phyloP scores from a whole-genome alignment of 768 basidiomycete species.

The Russula emetica region DNA sequence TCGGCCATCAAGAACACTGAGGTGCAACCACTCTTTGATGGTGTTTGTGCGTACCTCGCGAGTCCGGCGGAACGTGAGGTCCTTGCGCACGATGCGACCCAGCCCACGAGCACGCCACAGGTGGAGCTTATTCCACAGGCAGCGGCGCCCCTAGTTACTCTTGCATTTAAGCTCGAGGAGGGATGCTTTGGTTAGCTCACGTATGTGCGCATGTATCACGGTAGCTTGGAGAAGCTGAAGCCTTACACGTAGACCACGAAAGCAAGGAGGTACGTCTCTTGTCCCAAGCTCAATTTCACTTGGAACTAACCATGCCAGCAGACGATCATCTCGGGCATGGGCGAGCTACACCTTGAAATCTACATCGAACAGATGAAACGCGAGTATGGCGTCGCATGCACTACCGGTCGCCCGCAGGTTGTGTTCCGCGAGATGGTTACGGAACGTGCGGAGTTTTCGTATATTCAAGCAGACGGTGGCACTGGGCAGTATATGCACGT shows the following conservation, averaged over 20 bases:
- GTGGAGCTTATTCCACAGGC: conserved; percentile 79
- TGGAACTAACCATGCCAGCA: too few relatives aligned
- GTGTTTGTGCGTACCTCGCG: conserved; percentile 90
- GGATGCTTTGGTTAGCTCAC: too few relatives aligned
- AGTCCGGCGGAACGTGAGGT: conserved; percentile 76
- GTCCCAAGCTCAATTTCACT: too few relatives aligned
- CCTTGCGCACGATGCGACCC: conserved; percentile 55
- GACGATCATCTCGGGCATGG: too few relatives aligned
- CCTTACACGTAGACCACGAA: too few relatives aligned
- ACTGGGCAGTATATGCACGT: conserved; percentile 96
- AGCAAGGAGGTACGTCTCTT: too few relatives aligned
- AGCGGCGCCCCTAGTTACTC: too few relatives aligned
- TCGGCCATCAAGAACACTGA: too few relatives aligned
- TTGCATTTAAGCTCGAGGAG: too few relatives aligned
- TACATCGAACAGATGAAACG: conserved; percentile 99
- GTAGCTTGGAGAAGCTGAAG: too few relatives aligned
- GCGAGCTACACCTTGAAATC: conserved; percentile 96
- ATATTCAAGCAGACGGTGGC: conserved; percentile 95
- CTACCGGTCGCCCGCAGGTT: conserved; percentile 93
- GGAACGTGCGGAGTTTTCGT: conserved; percentile 73
- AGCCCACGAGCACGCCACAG: conserved; percentile 54
- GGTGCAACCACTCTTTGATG: conserved; percentile 87
- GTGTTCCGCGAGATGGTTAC: conserved; percentile 95
- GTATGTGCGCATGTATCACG: too few relatives aligned
- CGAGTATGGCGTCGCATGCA: conserved; percentile 91